phyloP scores from a whole-genome alignment of 345 rosid genomes.

The Noccaea caerulescens region DNA sequence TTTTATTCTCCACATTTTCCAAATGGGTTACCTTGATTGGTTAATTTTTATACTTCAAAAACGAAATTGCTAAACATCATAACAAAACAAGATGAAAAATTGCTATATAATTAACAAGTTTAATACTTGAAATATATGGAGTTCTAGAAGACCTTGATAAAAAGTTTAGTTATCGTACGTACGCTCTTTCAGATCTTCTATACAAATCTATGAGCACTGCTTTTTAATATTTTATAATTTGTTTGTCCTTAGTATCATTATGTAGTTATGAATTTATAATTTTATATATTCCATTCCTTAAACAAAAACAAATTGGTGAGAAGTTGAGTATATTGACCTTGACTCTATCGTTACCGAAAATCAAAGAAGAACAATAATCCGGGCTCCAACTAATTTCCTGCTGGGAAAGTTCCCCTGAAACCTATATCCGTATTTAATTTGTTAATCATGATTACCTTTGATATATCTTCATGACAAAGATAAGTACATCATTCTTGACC shows the following conservation, averaged over 20 bases:
- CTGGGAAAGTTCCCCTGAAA: slow-evolving; percentile 14
- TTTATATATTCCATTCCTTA: background rate
- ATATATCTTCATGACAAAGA: background rate
- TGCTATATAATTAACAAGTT: background rate
- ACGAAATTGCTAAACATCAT: slow-evolving; percentile 4
- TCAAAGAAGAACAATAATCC: background rate
- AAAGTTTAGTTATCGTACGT: slow-evolving; percentile 21
- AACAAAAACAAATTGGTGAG: slow-evolving; percentile 1
- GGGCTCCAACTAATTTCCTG: background rate
- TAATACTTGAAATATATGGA: slow-evolving; percentile 4
- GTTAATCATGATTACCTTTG: slow-evolving; percentile 18
- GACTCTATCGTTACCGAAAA: slow-evolving; percentile 12
- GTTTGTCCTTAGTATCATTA: slow-evolving; percentile 15
- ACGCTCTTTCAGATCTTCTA: slow-evolving; percentile 17
- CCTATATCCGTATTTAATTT: background rate
- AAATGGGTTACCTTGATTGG: slow-evolving; percentile 15
- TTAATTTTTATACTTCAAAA: background rate
- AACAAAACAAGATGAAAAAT: background rate
- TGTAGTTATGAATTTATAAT: background rate
- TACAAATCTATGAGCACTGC: slow-evolving; percentile 33
- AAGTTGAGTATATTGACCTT: slow-evolving; percentile 38
- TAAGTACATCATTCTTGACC: slow-evolving; percentile 26
- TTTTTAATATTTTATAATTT: background rate
- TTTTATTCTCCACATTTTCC: background rate
- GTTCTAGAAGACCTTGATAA: slow-evolving; percentile 35